Base-by-base conservation (phyloP, 1,284 basidiomycete genomes). In the Cutaneotrichosporon dermatis region DNA sequence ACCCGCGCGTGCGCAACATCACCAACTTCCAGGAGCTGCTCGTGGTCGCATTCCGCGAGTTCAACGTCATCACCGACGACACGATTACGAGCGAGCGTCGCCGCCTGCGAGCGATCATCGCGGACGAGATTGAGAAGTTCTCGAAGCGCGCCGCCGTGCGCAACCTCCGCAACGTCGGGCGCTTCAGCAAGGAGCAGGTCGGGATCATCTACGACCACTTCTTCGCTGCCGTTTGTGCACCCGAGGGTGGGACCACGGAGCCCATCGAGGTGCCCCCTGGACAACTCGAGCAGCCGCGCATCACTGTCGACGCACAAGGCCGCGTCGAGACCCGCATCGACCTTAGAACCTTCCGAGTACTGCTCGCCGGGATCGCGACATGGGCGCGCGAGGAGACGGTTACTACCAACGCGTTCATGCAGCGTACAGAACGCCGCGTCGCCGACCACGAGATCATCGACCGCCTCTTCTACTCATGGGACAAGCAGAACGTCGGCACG, bases 21-120 rank as follows among this genome's bases (percentile, higher is more conserved):
- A 98, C 95, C 16, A 89, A 91, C 63, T 99, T 99, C 83, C 96
- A 99, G 77, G 94, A 99, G 78, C 85, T 99, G 4, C 85, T 95
- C 11, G 86, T 97, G 6, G 88, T 97, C 55, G 94, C 94, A 1
- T 97, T 97, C 84, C 86, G 96, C 58, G 96, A 99, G 76, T 99
- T 99, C 76, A 89, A 92, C 33, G 83, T 93, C 64, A 95, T 99
- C 74, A 95, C 92, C 0, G 94, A 98, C 71, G 96, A 99, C 37
- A 91, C 90, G 11, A 98, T 99, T 68, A 84, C 86, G 15, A 84
- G 84, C 15, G 95, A 99, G 77, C 86, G 96, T 35, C 85, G 86
- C 64, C 85, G 88, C 44, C 92, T 92, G 80, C 85, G 95, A 52
- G 85, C 87, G 50, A 94, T 97, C 73, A 90, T 99, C 62, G 87